Percentiles rank a stretch among this genome's conserved stretches.
Evolutionary conservation across 2,329 filamentous ascomycete species (phyloP).

Genomic region (Polytolypa hystricis): DNA sequence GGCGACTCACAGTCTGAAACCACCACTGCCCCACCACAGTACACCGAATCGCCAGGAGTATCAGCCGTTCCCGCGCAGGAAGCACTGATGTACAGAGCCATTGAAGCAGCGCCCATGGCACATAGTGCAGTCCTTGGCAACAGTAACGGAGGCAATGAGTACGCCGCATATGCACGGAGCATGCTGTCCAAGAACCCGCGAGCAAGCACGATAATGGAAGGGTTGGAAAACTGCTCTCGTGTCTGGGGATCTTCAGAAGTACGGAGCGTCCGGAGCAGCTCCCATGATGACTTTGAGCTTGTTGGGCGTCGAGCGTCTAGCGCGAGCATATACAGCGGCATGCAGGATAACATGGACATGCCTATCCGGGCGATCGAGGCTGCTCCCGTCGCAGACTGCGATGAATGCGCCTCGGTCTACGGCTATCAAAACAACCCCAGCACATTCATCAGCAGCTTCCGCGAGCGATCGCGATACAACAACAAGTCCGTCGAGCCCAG

Average conservation of each 20-base stretch:
- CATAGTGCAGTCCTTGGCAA: constrained; percentile 19
- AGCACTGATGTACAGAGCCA: constrained; percentile 20
- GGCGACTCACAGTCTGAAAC: constrained; percentile 14
- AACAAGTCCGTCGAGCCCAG: constrained; percentile 18
- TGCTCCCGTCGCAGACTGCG: constrained; percentile 17
- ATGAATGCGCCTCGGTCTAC: constrained; percentile 12
- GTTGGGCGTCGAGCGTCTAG: constrained; percentile 26
- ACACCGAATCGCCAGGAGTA: constrained; percentile 16
- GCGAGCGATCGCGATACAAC: constrained; percentile 17
- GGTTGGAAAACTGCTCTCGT: constrained; percentile 19
- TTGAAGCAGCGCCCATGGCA: constrained; percentile 21
- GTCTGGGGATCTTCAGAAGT: constrained; percentile 10
- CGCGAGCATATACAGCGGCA: constrained; percentile 26
- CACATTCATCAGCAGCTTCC: constrained; percentile 33
- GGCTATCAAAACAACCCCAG: constrained; percentile 19
- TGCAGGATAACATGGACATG: constrained; percentile 17
- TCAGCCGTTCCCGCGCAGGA: constrained; percentile 13
- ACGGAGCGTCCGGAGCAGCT: constrained; percentile 7
- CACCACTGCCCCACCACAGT: constrained; percentile 17
- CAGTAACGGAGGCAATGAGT: constrained; percentile 12
- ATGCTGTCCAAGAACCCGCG: constrained; percentile 29
- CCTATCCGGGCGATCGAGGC: constrained; percentile 33
- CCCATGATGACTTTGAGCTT: background rate
- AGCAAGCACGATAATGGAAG: constrained; percentile 32
- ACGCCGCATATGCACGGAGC: constrained; percentile 24